These are phyloP conservation scores for Colletotrichum sp. DNA, from an alignment of 2,329 filamentous ascomycete genomes.

Conservation along the genomic window DNA sequence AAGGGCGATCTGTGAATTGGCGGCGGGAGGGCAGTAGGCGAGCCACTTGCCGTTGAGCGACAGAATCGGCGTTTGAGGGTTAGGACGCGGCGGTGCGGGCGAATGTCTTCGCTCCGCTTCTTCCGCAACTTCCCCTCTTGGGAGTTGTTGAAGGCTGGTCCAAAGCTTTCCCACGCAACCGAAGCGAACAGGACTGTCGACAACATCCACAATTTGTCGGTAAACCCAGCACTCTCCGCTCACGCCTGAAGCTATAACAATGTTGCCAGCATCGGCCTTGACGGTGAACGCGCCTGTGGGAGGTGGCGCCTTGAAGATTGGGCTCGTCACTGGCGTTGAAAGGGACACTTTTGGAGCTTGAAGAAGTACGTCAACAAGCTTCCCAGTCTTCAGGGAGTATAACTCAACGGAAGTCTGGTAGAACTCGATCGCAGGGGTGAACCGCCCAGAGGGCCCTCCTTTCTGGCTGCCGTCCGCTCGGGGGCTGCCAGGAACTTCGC, in stretches of 20 bases:
- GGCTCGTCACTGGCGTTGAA: conserved; percentile 63
- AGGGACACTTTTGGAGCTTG: conserved; percentile 69
- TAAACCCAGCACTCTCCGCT: conserved; percentile 91
- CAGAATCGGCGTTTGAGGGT: conserved; percentile 67
- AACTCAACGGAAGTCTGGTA: conserved; percentile 92
- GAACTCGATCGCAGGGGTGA: conserved; percentile 51
- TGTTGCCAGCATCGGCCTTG: conserved; percentile 72
- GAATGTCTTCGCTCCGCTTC: conserved; percentile 49
- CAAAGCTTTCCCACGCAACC: conserved; percentile 87
- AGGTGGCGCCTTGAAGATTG: conserved; percentile 70
- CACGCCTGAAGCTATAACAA: conserved; percentile 78
- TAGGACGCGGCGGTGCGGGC: conserved; percentile 41
- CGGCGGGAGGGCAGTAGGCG: conserved; percentile 76
- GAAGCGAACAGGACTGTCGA: conserved; percentile 51
- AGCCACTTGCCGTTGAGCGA: conserved; percentile 77
- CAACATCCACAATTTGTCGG: conserved; percentile 49
- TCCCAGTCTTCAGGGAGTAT: conserved; percentile 81
- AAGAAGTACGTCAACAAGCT: conserved; percentile 75
- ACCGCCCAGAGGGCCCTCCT: conserved; percentile 38
- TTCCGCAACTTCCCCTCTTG: conserved; percentile 51
- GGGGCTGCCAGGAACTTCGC: conserved; percentile 47
- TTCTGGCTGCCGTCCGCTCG: conserved; percentile 44
- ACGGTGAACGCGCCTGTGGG: conserved; percentile 77
- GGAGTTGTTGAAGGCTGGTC: conserved; percentile 78
- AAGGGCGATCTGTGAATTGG: conserved; percentile 72